A percentile compares a stretch with the other conserved stretches of the same genome.
Conservation (phyloP, 768 basidiomycete species). For the Tephrocybe sp. region DNA sequence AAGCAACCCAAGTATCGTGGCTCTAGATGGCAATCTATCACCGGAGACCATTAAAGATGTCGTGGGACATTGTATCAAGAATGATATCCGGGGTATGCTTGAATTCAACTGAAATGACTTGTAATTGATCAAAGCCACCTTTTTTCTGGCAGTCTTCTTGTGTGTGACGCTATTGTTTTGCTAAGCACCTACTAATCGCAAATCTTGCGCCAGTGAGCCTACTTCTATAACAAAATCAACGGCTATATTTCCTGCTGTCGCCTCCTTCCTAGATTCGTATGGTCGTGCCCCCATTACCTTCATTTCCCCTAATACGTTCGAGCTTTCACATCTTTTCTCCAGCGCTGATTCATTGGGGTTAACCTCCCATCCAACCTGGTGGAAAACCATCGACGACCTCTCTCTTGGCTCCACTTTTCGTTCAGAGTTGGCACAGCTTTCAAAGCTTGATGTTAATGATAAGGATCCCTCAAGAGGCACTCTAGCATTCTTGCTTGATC, state of each 20-base stretch:
- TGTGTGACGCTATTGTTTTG: slow-evolving; percentile 29
- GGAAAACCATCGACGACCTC: slow-evolving; percentile 61
- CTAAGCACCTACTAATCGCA: slow-evolving; percentile 5
- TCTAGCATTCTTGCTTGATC: slow-evolving; percentile 59
- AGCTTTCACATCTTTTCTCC: slow-evolving; percentile 59
- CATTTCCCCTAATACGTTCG: slow-evolving; percentile 82
- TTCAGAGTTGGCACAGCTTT: slow-evolving; percentile 59
- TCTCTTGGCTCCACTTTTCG: slow-evolving; percentile 68
- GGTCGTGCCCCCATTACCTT: slow-evolving; percentile 55
- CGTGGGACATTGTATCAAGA: slow-evolving; percentile 46
- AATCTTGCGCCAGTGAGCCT: slow-evolving; percentile 64
- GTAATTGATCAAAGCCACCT: slow-evolving; percentile 7
- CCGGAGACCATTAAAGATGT: slow-evolving; percentile 48
- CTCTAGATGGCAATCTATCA: slow-evolving; percentile 75
- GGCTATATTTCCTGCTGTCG: slow-evolving; percentile 63
- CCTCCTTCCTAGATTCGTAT: slow-evolving; percentile 27
- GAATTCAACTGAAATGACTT: neutral
- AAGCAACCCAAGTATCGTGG: slow-evolving; percentile 56
- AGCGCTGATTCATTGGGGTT: slow-evolving; percentile 43
- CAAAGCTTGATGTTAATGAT: slow-evolving; percentile 42
- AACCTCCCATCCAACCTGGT: slow-evolving; percentile 57
- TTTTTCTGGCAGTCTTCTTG: slow-evolving; percentile 65
- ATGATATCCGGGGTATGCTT: slow-evolving; percentile 52
- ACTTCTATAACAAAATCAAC: slow-evolving; percentile 85
- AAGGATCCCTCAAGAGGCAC: slow-evolving; percentile 36